These are phyloP conservation scores for Raffaelea arxii DNA, from an alignment of 2,329 filamentous ascomycete genomes.

Conservation along the genomic window DNA sequence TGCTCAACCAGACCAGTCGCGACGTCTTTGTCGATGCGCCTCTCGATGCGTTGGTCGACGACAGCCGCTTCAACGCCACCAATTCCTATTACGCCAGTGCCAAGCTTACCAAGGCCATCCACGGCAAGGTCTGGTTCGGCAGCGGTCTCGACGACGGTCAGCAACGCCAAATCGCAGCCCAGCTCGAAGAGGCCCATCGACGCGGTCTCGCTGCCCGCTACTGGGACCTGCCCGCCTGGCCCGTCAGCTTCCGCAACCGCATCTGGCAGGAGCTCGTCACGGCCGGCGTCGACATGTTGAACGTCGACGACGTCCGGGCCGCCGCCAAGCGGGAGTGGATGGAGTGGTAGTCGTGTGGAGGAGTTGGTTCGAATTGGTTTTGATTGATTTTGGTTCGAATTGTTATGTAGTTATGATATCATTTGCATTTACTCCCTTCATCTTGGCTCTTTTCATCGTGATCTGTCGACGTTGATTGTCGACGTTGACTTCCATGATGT, in stretches of 20 bases:
- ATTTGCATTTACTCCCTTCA: too few species aligned
- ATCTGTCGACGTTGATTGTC: too few species aligned
- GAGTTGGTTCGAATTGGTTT: too few species aligned
- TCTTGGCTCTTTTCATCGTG: too few species aligned
- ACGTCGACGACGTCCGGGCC: slow-evolving; percentile 44
- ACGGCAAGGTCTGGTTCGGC: slow-evolving; percentile 37
- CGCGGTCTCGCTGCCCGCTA: slow-evolving; percentile 50
- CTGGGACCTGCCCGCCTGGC: slow-evolving; percentile 53
- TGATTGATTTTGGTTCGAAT: too few species aligned
- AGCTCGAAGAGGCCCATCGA: slow-evolving; percentile 39
- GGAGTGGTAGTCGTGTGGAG: too few species aligned
- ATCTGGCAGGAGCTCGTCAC: slow-evolving; percentile 47
- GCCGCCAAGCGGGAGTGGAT: slow-evolving; percentile 11
- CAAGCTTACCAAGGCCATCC: slow-evolving; percentile 42
- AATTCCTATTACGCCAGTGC: slow-evolving; percentile 61
- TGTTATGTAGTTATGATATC: too few species aligned
- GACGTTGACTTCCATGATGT: too few species aligned
- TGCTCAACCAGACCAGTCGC: slow-evolving; percentile 44
- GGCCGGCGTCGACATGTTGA: slow-evolving; percentile 51
- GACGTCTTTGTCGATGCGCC: slow-evolving; percentile 62
- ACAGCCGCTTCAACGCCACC: slow-evolving; percentile 29
- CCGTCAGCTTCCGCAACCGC: slow-evolving; percentile 45
- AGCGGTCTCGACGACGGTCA: slow-evolving; percentile 32
- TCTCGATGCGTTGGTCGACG: slow-evolving; percentile 12
- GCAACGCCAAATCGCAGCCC: slow-evolving; percentile 29